Evolutionary conservation across 495 filamentous ascomycete species (phyloP).

Genomic region (Penicillium odoratum): DNA sequence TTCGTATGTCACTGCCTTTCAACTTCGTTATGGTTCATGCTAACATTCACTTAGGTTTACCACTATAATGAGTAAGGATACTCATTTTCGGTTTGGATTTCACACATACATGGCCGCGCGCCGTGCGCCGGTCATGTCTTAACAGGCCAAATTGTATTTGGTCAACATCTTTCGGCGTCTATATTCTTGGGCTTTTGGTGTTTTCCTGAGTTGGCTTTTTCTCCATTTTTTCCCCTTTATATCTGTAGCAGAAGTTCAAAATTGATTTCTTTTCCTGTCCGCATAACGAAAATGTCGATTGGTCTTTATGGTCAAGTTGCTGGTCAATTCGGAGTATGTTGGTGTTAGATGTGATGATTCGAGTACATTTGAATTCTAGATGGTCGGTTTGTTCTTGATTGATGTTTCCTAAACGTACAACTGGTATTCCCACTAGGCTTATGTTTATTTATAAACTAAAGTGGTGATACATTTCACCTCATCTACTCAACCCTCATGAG

Average conservation of each 20-base stretch:
- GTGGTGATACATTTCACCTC: background rate
- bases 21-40: background rate
- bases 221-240: background rate
- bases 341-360: background rate
- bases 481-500: background rate
- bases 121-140: slow-evolving; percentile 13
- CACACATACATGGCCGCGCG: slow-evolving; percentile 14
- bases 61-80: slow-evolving; percentile 79
- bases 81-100: background rate
- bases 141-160: background rate
- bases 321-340: background rate
- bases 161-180: slow-evolving; percentile 1
- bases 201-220: background rate
- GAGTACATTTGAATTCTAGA: background rate
- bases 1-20: slow-evolving; percentile 59
- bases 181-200: background rate
- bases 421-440: background rate
- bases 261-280: background rate
- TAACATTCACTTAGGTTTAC: slow-evolving; percentile 60
- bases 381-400: too few species aligned
- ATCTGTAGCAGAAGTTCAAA: background rate
- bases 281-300: background rate
- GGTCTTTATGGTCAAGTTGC: background rate
- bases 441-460: background rate
- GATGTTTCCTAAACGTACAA: background rate